These are phyloP conservation scores for Tolypocladium sp. DNA, from an alignment of 2,329 filamentous ascomycete genomes.

Conservation along the genomic window DNA sequence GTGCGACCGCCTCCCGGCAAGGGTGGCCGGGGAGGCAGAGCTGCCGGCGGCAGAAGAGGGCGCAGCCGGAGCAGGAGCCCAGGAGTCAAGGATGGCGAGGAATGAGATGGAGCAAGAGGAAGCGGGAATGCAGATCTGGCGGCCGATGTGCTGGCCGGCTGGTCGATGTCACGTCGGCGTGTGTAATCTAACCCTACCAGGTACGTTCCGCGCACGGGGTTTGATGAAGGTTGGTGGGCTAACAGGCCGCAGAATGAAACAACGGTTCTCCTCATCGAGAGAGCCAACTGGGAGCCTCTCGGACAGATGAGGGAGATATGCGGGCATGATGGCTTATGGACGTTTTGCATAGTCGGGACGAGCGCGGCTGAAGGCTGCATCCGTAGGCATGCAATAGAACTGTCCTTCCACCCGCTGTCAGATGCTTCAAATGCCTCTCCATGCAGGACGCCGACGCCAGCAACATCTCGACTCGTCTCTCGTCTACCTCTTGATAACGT, in stretches of 20 bases:
- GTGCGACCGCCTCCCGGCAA: conserved; percentile 63
- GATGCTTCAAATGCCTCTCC: background rate
- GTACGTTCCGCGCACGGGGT: background rate
- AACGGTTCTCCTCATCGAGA: background rate
- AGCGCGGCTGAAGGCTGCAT: background rate
- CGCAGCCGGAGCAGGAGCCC: conserved; percentile 42
- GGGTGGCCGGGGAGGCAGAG: conserved; percentile 26
- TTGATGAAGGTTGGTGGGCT: background rate
- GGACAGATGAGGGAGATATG: background rate
- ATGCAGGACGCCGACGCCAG: background rate
- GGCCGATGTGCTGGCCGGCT: background rate
- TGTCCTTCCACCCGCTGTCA: background rate
- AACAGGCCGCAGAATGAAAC: background rate
- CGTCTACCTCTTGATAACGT: background rate
- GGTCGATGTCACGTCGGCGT: conserved; percentile 6
- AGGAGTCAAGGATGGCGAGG: conserved; percentile 25
- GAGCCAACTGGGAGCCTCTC: background rate
- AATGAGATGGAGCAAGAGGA: conserved; percentile 5
- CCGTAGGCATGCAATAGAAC: background rate
- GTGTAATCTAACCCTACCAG: background rate
- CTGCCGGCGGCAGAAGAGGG: conserved; percentile 29
- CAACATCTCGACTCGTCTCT: background rate
- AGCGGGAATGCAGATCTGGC: background rate
- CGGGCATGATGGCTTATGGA: background rate
- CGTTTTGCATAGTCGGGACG: background rate